Percentiles rank a stretch among this genome's conserved stretches.
Conservation (phyloP, 257 asterid genomes). For the Rauvolfia tetraphylla region DNA sequence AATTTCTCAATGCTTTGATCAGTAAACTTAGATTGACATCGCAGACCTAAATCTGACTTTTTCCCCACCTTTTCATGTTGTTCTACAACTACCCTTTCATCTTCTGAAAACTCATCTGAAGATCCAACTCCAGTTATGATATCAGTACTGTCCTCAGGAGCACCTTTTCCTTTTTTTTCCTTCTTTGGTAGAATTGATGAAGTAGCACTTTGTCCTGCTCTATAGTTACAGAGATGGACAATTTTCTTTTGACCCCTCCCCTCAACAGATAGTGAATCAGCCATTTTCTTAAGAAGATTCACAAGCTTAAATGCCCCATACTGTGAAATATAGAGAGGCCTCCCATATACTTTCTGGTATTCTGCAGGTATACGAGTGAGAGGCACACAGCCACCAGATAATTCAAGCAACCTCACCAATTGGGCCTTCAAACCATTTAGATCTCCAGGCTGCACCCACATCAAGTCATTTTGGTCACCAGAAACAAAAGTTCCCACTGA, state of each 20-base stretch:
- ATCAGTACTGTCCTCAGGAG: slow-evolving; percentile 36
- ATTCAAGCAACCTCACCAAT: slow-evolving; percentile 66
- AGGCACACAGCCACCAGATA: slow-evolving; percentile 65
- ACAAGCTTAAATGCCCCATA: slow-evolving; percentile 69
- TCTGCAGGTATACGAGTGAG: slow-evolving; percentile 64
- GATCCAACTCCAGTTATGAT: slow-evolving; percentile 37
- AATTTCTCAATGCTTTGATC: slow-evolving; percentile 45
- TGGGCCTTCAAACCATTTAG: slow-evolving; percentile 74
- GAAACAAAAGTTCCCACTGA: slow-evolving; percentile 30
- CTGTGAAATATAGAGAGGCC: slow-evolving; percentile 76
- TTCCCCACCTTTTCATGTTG: slow-evolving; percentile 26
- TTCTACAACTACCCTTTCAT: slow-evolving; percentile 43
- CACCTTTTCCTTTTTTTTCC: slow-evolving; percentile 49
- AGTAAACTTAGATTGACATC: slow-evolving; percentile 13
- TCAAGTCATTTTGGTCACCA: slow-evolving; percentile 38
- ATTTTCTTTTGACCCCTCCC: slow-evolving; percentile 55
- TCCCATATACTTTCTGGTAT: slow-evolving; percentile 64
- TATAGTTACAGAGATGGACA: slow-evolving; percentile 47
- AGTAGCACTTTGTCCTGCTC: slow-evolving; percentile 33
- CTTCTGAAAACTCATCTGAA: slow-evolving; percentile 68
- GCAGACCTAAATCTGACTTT: slow-evolving; percentile 22
- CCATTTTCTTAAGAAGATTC: slow-evolving; percentile 72
- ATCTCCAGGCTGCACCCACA: slow-evolving; percentile 89
- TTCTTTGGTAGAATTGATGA: slow-evolving; percentile 36
- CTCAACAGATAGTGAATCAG: slow-evolving; percentile 45